These are phyloP conservation scores for Torrubiellomyces zombiae DNA, from an alignment of 2,329 filamentous ascomycete species.

Conservation along the genomic window DNA sequence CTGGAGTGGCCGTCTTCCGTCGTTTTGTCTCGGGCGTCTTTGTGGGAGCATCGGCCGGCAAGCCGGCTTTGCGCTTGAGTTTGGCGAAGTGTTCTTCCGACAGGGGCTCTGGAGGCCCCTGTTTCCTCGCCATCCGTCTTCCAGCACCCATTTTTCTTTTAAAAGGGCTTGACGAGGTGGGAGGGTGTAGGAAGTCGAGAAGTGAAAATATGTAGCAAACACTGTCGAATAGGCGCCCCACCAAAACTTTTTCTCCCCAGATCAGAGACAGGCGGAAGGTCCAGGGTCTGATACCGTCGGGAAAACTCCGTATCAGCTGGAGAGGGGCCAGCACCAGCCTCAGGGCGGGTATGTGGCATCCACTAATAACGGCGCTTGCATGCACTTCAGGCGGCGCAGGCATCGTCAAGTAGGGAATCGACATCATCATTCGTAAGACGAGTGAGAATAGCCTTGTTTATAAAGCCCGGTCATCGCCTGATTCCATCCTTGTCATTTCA, in stretches of 20 bases:
- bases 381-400: no score
- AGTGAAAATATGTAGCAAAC: no score
- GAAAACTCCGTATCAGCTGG: conserved; percentile 15
- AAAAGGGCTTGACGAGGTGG: conserved; percentile 4
- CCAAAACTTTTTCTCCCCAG: conserved; percentile 22
- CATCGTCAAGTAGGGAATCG: conserved; percentile 1
- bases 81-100: conserved; percentile 66
- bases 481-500: no score
- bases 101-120: conserved; percentile 69
- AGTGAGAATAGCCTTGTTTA: no score
- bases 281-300: conserved; percentile 16
- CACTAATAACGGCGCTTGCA: no score
- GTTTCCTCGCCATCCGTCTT: conserved; percentile 79
- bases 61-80: conserved; percentile 68
- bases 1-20: conserved; percentile 6
- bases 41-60: conserved; percentile 42
- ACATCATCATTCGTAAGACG: no score
- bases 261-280: conserved; percentile 3
- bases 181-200: no score
- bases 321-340: no score
- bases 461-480: no score
- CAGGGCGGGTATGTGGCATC: no score
- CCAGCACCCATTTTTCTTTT: conserved; percentile 57
- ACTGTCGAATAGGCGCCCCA: no score
- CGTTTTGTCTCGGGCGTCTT: conserved; percentile 22